These are phyloP conservation scores for Picochlorum sp. DNA, from an alignment of 139 green algal genomes.

Conservation along the genomic window DNA sequence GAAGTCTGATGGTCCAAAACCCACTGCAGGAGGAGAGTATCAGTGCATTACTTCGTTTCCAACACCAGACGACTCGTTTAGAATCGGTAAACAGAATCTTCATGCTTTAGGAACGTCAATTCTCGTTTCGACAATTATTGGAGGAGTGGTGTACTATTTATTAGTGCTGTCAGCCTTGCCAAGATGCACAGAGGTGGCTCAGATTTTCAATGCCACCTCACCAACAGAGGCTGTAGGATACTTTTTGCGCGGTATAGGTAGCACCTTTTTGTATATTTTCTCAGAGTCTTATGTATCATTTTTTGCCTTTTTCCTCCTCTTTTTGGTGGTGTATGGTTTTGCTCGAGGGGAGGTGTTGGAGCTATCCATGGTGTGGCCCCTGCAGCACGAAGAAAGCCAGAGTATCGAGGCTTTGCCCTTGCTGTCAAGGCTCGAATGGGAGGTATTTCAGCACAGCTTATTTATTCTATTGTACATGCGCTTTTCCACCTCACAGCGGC, in stretches of 20 bases:
- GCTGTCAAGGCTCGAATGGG: conserved; percentile 32
- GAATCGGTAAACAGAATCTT: conserved; percentile 63
- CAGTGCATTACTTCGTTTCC: conserved; percentile 55
- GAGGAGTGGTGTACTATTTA: conserved; percentile 75
- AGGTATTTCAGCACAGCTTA: conserved; percentile 43
- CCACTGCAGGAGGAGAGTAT: conserved; percentile 48
- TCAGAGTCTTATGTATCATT: conserved; percentile 50
- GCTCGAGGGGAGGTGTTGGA: conserved; percentile 50
- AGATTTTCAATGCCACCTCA: conserved; percentile 40
- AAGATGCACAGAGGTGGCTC: conserved; percentile 41
- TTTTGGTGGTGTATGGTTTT: conserved; percentile 42
- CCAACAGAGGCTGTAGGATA: conserved; percentile 11
- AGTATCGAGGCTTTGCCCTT: conserved; percentile 13
- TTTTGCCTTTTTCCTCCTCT: conserved; percentile 29
- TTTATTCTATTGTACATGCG: conserved; percentile 46
- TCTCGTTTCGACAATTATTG: conserved; percentile 76
- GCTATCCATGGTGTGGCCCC: conserved; percentile 18
- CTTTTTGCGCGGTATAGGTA: conserved; percentile 15
- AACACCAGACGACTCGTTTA: conserved; percentile 26
- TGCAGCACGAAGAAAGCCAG: conserved; percentile 10
- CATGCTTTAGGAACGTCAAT: conserved; percentile 61
- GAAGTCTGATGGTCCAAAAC: background rate
- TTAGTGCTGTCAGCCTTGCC: conserved; percentile 74
- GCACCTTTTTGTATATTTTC: conserved; percentile 38
- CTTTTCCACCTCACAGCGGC: conserved; percentile 54